Evolutionary conservation across 805 yeast genomes (phyloP).

Genomic region (Starmerella vaccinii): DNA sequence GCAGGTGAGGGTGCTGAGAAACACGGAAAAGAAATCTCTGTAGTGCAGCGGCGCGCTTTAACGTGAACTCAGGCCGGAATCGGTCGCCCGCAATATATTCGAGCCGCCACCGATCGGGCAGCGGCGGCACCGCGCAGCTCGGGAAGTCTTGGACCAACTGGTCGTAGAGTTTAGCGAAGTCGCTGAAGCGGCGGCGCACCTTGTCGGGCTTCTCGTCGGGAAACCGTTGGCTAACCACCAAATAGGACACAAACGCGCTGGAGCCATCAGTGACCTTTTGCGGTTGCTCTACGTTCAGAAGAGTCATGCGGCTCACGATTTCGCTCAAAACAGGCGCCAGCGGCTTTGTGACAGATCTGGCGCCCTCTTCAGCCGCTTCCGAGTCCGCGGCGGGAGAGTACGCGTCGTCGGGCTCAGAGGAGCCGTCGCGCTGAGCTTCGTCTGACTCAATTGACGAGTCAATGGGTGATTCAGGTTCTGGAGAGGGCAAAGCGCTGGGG

Average conservation of each 20-base stretch:
- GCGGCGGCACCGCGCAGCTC: conserved; percentile 78
- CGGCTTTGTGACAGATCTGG: neutral
- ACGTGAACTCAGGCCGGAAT: conserved; percentile 73
- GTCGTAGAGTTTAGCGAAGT: conserved; percentile 68
- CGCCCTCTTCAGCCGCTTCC: neutral
- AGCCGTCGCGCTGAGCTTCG: conserved; percentile 32
- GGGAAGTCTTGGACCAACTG: conserved; percentile 71
- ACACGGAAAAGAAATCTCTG: conserved; percentile 66
- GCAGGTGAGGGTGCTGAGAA: conserved; percentile 60
- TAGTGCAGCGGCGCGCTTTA: conserved; percentile 69
- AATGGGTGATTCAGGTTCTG: neutral
- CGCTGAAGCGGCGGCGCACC: conserved; percentile 76
- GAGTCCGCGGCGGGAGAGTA: neutral
- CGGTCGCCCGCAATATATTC: conserved; percentile 92
- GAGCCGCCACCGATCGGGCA: conserved; percentile 83
- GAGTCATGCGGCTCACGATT: conserved; percentile 6
- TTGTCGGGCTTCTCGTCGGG: conserved; percentile 22
- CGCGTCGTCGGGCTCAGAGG: neutral
- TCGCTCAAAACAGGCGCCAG: neutral
- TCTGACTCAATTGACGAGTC: conserved; percentile 1
- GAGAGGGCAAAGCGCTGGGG: neutral
- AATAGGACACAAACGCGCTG: conserved; percentile 57
- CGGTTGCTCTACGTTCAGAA: conserved; percentile 22
- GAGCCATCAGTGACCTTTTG: conserved; percentile 26
- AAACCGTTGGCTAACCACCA: conserved; percentile 44